phyloP scores from a whole-genome alignment of 129 eudicot species.

The Pulicaria dysenterica region DNA sequence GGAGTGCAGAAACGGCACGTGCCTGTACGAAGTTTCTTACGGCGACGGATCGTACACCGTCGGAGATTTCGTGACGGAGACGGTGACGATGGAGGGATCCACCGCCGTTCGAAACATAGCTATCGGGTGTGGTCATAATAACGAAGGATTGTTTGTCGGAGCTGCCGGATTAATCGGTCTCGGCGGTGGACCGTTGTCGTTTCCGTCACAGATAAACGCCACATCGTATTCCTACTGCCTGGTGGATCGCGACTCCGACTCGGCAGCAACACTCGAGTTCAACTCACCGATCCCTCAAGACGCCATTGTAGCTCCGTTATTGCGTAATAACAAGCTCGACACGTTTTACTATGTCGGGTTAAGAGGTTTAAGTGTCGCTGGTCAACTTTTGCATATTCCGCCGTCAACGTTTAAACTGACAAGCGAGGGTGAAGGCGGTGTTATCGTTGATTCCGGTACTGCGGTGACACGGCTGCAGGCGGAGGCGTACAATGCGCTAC shows the following conservation, averaged over 20 bases:
- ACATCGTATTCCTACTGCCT: conserved; percentile 76
- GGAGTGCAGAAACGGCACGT: conserved; percentile 70
- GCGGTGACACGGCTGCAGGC: conserved; percentile 75
- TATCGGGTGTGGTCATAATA: conserved; percentile 88
- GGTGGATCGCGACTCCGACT: conserved; percentile 80
- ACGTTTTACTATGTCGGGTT: conserved; percentile 74
- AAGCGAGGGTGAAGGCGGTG: conserved; percentile 67
- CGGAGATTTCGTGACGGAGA: conserved; percentile 81
- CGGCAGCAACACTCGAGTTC: conserved; percentile 76
- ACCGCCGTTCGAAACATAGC: conserved; percentile 56
- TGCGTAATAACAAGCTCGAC: conserved; percentile 47
- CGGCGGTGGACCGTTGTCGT: conserved; percentile 81
- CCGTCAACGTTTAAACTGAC: conserved; percentile 45
- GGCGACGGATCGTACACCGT: conserved; percentile 96
- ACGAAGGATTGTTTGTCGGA: conserved; percentile 85
- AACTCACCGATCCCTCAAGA: conserved; percentile 45
- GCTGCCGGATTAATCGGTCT: conserved; percentile 96
- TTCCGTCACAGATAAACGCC: conserved; percentile 81
- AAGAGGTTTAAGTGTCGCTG: conserved; percentile 68
- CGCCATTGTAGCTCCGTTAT: conserved; percentile 63
- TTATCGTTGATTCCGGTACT: conserved; percentile 85
- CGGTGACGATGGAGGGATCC: conserved; percentile 56
- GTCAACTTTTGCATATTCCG: conserved; percentile 44
- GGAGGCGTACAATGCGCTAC: conserved; percentile 55
- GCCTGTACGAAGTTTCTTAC: conserved; percentile 86